Base-by-base conservation (phyloP, 108 stramenopile genomes). In the Phaeodactylum tricornutum region DNA sequence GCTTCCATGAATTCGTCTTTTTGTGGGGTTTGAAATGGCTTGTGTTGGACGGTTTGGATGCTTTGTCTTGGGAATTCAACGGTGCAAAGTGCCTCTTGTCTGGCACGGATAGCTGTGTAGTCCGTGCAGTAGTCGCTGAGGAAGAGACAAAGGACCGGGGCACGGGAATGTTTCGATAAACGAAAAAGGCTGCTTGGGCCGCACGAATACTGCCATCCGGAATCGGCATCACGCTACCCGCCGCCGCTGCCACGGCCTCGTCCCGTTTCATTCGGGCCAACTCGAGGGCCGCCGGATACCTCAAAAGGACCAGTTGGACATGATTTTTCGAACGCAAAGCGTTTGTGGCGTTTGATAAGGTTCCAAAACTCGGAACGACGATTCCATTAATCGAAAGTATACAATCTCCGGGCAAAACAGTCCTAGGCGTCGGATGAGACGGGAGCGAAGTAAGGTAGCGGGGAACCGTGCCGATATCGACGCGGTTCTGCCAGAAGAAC, bases 321-420 rank as follows among this genome's bases (percentile, higher is more conserved):
- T 21, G 11, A 8, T 21, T 2, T 6, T 26, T 34, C 14, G 30
- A 8, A 14, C 15, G 1, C 45, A 57, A n/a, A 22, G 25, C 24
- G 7, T 33, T 1, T 6, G 55, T 47, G 14, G 47, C 29, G 6
- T 31, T 25, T 1, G 6, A 2, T 2, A 57, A 4, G 21, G 30
- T 23, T 3, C 28, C 17, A 47, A 46, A 57, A 23, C 29, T 21
- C 1, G 29, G 3, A 33, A 57, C 32, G 2, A 45, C 11, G 1
- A 20, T 5, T 3, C 44, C 43, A 46, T 57, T 57, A 20, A 57
- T 9, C 2, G 45, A 17, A 24, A 45, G 4, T 3, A 57, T 57
- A 26, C 41, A n/a, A 36, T 57, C 55, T 19, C 55, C 55, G n/a
- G 55, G 55, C 15, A 45, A 24, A 46, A 46, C 4, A 4, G 45